Base-by-base conservation (phyloP, 192 early-diverging fungal genomes). In the Rhizophagus clarus region DNA sequence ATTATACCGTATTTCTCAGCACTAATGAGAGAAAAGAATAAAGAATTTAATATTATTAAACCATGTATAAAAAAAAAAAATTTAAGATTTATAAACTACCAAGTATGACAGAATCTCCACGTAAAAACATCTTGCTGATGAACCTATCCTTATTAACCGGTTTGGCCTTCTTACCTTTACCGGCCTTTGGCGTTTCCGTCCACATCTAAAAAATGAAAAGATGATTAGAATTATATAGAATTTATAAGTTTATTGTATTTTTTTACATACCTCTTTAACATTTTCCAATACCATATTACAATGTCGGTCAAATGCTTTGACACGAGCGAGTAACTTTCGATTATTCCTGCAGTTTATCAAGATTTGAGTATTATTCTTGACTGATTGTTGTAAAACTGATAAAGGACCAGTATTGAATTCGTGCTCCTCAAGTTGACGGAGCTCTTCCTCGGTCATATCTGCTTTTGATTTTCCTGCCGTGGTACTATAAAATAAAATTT, bases 281-380 rank as follows among this genome's bases (percentile, higher is more conserved):
- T 98, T 98, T 83, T 98, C 98, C 69, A 99, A 86, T n/a, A 99
- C 97, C 97, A 99, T 98, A 88, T 99, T 99, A 90, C 95, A 98
- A 84, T 99, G 98, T 66, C 98, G 93, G 87, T 99, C 98, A 84
- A 99, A 99, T 63, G 97, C 98, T 88, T 99, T 99, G 79, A 99
- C 94, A 81, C 97, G 90, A 12, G 96, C 98, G 8, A 99, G 87
- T 77, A 99, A 90, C 84, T 99, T 99, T 84, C 95, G 91, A 90
- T 99, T 99, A 88, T 99, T 99, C 86, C 95, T 90, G 85, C 97
- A 96, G 79, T 90, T 97, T 83, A 99, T 94, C 74, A 99, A 91
- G 34, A 99, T 94, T 88, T 99, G 97, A 61, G 94, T 95, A 88
- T 95, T 95, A 89, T 97, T 98, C 84, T 93, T 95, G 47, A 98